Conservation (phyloP, 2,329 filamentous ascomycete species). For the Colletotrichum sp. region DNA sequence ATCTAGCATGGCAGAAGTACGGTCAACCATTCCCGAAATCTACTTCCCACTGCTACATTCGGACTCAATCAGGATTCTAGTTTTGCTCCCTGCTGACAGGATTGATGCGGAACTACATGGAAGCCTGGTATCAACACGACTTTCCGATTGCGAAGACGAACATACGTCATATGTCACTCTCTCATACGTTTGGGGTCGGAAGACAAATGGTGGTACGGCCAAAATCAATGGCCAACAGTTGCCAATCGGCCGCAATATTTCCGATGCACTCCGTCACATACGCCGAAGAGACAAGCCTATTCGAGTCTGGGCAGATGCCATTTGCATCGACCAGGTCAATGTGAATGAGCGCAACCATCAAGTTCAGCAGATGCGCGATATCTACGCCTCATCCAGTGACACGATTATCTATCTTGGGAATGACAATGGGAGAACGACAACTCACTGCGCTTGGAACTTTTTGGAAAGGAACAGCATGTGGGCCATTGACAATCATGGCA, state of each 20-base stretch:
- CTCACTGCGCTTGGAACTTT: not conserved
- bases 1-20: not conserved
- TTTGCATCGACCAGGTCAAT: not conserved
- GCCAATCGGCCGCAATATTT: not conserved
- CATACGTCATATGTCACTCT: not conserved
- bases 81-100: not conserved
- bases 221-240: not conserved
- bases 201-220: not conserved
- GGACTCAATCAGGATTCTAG: not conserved
- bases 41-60: not conserved
- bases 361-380: not conserved
- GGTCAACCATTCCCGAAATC: not conserved
- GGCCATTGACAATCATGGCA: not conserved
- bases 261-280: not conserved
- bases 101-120: not conserved
- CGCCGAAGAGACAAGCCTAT: not conserved
- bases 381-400: not conserved
- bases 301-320: not conserved
- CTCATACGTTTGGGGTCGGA: not conserved
- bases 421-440: not conserved
- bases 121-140: not conserved
- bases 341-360: not conserved
- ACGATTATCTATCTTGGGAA: not conserved
- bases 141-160: not conserved
- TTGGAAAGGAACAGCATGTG: not conserved